Conservation (phyloP, 2,329 filamentous ascomycete species). For the Fusarium graminum region DNA sequence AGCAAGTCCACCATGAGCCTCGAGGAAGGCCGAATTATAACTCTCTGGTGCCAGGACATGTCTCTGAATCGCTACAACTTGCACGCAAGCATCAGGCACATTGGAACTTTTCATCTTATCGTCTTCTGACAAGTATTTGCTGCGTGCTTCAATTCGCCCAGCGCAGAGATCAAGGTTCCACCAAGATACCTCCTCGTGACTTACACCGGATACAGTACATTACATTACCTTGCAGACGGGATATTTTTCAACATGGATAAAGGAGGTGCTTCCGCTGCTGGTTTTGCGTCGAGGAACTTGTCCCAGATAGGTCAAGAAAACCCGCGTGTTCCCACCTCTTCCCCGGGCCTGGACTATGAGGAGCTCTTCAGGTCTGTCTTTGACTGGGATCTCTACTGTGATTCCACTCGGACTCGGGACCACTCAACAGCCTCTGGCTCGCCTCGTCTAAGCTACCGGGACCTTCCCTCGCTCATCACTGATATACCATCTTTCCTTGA, state of each 20-base stretch:
- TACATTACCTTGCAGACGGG: conserved; percentile 32
- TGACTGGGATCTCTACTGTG: conserved; percentile 56
- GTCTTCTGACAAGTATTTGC: conserved; percentile 54
- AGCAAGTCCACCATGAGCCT: conserved; percentile 53
- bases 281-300: conserved; percentile 51
- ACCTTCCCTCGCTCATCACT: conserved; percentile 54
- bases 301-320: conserved; percentile 54
- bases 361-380: conserved; percentile 55
- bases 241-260: conserved; percentile 55
- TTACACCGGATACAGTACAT: conserved; percentile 53
- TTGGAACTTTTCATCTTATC: conserved; percentile 59
- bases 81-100: conserved; percentile 55
- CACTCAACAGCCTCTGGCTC: conserved; percentile 47
- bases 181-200: conserved; percentile 56
- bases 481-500: conserved; percentile 54
- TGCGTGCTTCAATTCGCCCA: conserved; percentile 56
- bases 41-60: conserved; percentile 56
- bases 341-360: conserved; percentile 52
- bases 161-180: conserved; percentile 57
- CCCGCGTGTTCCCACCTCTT: conserved; percentile 55
- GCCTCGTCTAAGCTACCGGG: conserved; percentile 49
- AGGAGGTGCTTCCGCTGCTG: conserved; percentile 37
- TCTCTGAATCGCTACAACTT: conserved; percentile 57
- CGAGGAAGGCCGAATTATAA: conserved; percentile 57
- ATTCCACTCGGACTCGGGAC: conserved; percentile 51